phyloP scores from a whole-genome alignment of 1,284 basidiomycete genomes.

The Fomitopsis schrenkii region DNA sequence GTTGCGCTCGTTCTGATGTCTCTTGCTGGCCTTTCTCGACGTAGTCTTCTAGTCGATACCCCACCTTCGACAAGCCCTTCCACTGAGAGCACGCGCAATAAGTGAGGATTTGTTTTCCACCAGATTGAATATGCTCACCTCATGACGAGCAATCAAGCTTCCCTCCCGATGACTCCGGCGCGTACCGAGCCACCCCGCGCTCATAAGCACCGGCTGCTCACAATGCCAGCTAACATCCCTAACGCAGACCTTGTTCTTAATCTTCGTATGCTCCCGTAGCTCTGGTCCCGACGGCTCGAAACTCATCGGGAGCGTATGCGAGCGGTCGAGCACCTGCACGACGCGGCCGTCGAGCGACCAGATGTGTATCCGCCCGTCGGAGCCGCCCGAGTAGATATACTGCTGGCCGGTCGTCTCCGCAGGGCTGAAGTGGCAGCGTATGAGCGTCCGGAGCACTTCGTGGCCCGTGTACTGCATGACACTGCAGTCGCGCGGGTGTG shows the following conservation, averaged over 20 bases:
- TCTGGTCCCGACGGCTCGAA: slow-evolving; percentile 64
- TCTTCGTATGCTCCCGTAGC: slow-evolving; percentile 17
- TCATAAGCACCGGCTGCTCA: slow-evolving; percentile 87
- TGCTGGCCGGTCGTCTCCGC: slow-evolving; percentile 86
- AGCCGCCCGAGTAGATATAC: slow-evolving; percentile 92
- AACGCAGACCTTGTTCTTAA: slow-evolving; percentile 53
- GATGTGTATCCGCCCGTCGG: slow-evolving; percentile 84
- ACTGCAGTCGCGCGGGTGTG: slow-evolving; percentile 85
- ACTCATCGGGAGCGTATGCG: slow-evolving; percentile 68
- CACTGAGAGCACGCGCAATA: slow-evolving; percentile 45
- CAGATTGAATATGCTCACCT: slow-evolving; percentile 11
- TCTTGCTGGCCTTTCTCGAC: slow-evolving; percentile 54
- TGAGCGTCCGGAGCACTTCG: slow-evolving; percentile 87
- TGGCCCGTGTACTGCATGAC: slow-evolving; percentile 97
- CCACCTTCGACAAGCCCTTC: slow-evolving; percentile 82
- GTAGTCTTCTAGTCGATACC: slow-evolving; percentile 69
- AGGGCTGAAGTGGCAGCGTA: slow-evolving; percentile 95
- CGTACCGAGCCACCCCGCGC: slow-evolving; percentile 80
- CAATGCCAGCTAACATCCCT: slow-evolving; percentile 94
- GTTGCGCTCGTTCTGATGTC: slow-evolving; percentile 29
- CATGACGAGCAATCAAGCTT: slow-evolving; percentile 83
- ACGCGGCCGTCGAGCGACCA: slow-evolving; percentile 92
- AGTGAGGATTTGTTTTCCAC: neutral
- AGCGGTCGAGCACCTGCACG: slow-evolving; percentile 82
- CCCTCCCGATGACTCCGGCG: slow-evolving; percentile 37